Percentiles rank a stretch among this genome's conserved stretches.
These are phyloP conservation scores for Trichaptum fuscoviolaceum DNA, from an alignment of 768 basidiomycete genomes.

Conservation along the genomic window DNA sequence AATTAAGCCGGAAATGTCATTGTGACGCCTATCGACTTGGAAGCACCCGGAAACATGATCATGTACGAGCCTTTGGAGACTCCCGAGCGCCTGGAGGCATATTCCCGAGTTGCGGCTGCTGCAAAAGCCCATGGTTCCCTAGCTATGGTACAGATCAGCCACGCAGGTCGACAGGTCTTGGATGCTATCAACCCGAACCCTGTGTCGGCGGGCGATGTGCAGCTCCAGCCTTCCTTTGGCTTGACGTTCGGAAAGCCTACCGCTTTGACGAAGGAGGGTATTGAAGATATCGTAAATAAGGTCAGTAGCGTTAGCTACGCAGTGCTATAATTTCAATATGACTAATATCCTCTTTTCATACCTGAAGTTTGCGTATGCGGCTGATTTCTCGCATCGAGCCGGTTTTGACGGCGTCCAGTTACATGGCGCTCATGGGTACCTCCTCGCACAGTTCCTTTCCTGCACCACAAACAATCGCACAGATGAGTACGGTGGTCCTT, in stretches of 20 bases:
- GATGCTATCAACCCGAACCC: constrained; percentile 31
- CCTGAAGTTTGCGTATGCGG: background rate
- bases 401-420: constrained; percentile 68
- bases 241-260: constrained; percentile 26
- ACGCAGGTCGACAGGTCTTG: constrained; percentile 29
- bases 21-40: background rate
- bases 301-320: too few relatives aligned
- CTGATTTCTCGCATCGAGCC: constrained; percentile 5
- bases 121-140: constrained; percentile 26
- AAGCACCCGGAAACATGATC: constrained; percentile 24
- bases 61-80: constrained; percentile 24
- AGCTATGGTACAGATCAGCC: constrained; percentile 27
- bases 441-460: constrained; percentile 66
- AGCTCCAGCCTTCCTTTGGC: constrained; percentile 28
- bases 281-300: background rate
- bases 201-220: constrained; percentile 28
- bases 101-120: constrained; percentile 22
- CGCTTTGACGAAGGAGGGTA: background rate
- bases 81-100: constrained; percentile 19
- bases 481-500: constrained; percentile 67
- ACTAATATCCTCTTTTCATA: too few relatives aligned
- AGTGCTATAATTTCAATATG: too few relatives aligned
- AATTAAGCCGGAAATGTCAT: constrained; percentile 23
- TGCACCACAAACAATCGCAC: constrained; percentile 69
- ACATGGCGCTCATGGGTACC: constrained; percentile 69